Conservation (phyloP, 148 eudicot genomes). For the Nyssa sinensis region DNA sequence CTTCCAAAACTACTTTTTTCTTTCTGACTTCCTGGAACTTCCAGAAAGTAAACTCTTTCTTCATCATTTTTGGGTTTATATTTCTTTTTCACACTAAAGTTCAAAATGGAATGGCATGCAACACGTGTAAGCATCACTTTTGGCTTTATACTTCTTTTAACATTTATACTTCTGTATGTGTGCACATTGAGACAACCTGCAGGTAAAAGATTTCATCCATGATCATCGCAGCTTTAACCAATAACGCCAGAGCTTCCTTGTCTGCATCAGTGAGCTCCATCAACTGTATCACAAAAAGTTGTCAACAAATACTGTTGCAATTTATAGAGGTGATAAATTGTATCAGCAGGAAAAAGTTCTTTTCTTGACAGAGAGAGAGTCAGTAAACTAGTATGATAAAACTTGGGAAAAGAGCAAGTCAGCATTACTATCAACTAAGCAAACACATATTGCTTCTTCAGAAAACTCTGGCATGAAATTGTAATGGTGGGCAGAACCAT, state of each 20-base stretch:
- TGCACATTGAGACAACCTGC: slow-evolving; percentile 59
- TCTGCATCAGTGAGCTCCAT: slow-evolving; percentile 58
- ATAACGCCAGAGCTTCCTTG: slow-evolving; percentile 63
- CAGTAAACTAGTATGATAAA: not conserved
- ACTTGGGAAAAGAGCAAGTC: not conserved
- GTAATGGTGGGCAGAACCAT: not conserved
- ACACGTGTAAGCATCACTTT: not conserved
- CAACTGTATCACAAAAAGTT: slow-evolving; percentile 50
- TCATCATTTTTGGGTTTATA: not conserved
- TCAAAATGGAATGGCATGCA: not conserved
- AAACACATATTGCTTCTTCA: not conserved
- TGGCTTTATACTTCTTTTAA: no score
- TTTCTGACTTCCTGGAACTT: no score
- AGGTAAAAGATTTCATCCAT: slow-evolving; percentile 76
- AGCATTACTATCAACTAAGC: not conserved
- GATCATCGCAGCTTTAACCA: slow-evolving; percentile 66
- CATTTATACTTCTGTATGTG: not conserved
- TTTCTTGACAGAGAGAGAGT: slow-evolving; percentile 1
- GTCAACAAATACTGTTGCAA: not conserved
- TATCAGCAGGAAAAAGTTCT: not conserved
- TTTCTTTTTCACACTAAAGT: not conserved
- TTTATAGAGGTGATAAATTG: not conserved
- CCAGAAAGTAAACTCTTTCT: no score
- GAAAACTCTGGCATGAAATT: not conserved
- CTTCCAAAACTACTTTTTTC: not conserved